phyloP scores from a whole-genome alignment of 2,329 filamentous ascomycete genomes.

The Albifimbria verrucaria region DNA sequence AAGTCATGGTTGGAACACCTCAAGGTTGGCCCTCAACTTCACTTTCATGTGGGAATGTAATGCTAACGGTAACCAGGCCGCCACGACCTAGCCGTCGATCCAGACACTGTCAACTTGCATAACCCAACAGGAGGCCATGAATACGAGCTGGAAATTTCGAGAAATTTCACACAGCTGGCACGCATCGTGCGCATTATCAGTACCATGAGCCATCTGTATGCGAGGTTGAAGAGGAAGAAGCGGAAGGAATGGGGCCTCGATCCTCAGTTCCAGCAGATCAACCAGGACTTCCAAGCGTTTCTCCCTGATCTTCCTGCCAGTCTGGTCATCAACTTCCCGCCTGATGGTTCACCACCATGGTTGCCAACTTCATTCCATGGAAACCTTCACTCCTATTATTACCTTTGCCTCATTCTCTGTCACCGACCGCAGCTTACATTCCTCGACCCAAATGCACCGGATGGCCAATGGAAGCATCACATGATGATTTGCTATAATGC shows the following conservation, averaged over 20 bases:
- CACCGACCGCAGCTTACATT: slow-evolving; percentile 82
- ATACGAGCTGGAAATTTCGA: slow-evolving; percentile 71
- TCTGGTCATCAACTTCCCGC: slow-evolving; percentile 71
- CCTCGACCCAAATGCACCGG: slow-evolving; percentile 66
- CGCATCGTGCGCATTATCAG: slow-evolving; percentile 76
- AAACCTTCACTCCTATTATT: slow-evolving; percentile 86
- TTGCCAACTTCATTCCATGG: slow-evolving; percentile 83
- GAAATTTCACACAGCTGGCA: slow-evolving; percentile 80
- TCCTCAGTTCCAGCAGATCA: slow-evolving; percentile 76
- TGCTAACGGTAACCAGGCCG: slow-evolving; percentile 53
- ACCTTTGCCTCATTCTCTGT: slow-evolving; percentile 80
- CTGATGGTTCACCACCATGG: slow-evolving; percentile 78
- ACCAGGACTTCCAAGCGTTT: slow-evolving; percentile 74
- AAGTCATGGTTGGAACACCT: slow-evolving; percentile 89
- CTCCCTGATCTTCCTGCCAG: slow-evolving; percentile 73
- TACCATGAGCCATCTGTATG: slow-evolving; percentile 71
- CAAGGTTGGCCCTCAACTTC: slow-evolving; percentile 59
- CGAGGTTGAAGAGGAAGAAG: slow-evolving; percentile 69
- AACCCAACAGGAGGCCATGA: slow-evolving; percentile 68
- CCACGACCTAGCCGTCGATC: slow-evolving; percentile 71
- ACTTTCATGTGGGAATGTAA: background rate
- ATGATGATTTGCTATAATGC: slow-evolving; percentile 84
- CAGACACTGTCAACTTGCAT: slow-evolving; percentile 72
- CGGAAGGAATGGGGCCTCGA: slow-evolving; percentile 85
- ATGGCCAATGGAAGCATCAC: slow-evolving; percentile 80